Evolutionary conservation across 73 alveolate genomes (phyloP), one percentile per base, ranked within the genome.

Genomic region (Loxodes magnus): DNA sequence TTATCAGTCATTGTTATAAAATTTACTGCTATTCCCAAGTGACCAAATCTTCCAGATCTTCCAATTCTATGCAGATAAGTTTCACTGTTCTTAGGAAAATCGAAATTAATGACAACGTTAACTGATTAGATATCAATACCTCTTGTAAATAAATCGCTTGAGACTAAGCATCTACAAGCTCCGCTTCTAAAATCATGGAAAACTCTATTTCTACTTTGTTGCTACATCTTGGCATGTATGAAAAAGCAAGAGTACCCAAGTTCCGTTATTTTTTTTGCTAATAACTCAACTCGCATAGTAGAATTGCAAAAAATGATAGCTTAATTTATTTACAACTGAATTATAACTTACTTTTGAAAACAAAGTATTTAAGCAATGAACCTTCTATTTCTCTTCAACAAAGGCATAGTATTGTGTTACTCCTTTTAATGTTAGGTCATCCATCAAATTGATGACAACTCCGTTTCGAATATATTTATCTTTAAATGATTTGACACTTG

Each of bases 1-100:
- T n/a, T n/a, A n/a, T n/a, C n/a, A n/a, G n/a, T n/a, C n/a, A n/a
- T n/a, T n/a, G n/a, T n/a, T n/a, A n/a, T n/a, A n/a, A n/a, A n/a
- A n/a, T n/a, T 81, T 43, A 81, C 69, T 26, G 94, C 87, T 17
- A 86, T 65, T 19, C 97, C 94, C 24, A 63, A 55, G 43, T 75
- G 81, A 5, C 93, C 97, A 41, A 86, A 86, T 76, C 98, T 90
- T 23, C 99, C 97, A 37, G 97, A 78, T 63, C 99, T 73, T 24
- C 99, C 99, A 14, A 92, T 88, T 66, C 99, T 69, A 67, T 88
- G 97, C 21, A 92, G 77, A 69, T 88, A 92, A 2, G 92, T 86
- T 61, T 92, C 99, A 27, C 91, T 51, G 74, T 75, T 75, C 73
- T 79, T 76, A 23, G 98, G 98, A 77, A 87, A 81, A 56, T 91